Evolutionary conservation across 2,329 filamentous ascomycete species (phyloP).

Genomic region (Xylariaceae sp.): DNA sequence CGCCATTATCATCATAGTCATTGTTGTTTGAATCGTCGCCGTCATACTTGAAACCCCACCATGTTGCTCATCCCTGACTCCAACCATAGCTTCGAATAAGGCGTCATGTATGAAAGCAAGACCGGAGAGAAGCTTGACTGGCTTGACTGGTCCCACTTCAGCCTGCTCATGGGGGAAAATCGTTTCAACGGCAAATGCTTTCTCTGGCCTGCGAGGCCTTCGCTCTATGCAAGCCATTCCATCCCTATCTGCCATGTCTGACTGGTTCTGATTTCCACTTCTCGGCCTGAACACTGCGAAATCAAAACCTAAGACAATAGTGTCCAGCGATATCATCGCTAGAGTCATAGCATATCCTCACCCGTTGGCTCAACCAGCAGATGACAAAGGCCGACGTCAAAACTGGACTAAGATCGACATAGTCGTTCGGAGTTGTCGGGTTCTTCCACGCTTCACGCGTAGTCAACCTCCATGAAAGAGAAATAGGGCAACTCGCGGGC

Average conservation of each 20-base stretch:
- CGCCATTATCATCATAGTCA: conserved; percentile 9
- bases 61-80: conserved; percentile 12
- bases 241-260: conserved; percentile 11
- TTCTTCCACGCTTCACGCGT: conserved; percentile 21
- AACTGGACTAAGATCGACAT: neutral
- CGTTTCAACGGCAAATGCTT: conserved; percentile 14
- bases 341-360: conserved; percentile 17
- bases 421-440: neutral
- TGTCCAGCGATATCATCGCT: conserved; percentile 1
- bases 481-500: conserved; percentile 32
- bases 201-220: conserved; percentile 26
- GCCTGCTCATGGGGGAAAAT: conserved; percentile 14
- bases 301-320: conserved; percentile 2
- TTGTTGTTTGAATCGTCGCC: conserved; percentile 15
- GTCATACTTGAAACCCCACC: conserved; percentile 18
- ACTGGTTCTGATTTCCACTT: conserved; percentile 5
- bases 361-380: neutral
- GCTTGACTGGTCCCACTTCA: conserved; percentile 9
- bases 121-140: conserved; percentile 12
- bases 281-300: conserved; percentile 4
- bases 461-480: conserved; percentile 34
- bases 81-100: conserved; percentile 7
- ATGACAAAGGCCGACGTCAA: neutral
- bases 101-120: conserved; percentile 20
- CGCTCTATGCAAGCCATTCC: conserved; percentile 27